Evolutionary conservation across 495 filamentous ascomycete genomes (phyloP).

Genomic region (Hypoxylon cercidicola): DNA sequence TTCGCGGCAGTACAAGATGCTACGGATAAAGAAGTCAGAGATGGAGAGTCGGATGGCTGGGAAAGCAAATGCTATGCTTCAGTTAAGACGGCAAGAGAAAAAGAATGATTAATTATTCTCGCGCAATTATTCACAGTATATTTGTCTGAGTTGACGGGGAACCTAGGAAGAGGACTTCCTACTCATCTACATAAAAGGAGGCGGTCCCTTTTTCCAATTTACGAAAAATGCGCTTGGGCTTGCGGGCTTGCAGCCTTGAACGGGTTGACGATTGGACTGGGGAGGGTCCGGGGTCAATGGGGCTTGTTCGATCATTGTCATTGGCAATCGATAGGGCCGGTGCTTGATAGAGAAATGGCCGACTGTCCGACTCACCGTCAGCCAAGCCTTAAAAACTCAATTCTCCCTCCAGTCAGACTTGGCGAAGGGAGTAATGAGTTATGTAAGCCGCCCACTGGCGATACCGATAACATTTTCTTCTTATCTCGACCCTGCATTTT

Average conservation of each 20-base stretch:
- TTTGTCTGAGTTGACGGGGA: background rate
- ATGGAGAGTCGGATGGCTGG: conserved; percentile 3
- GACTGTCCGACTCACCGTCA: conserved; percentile 12
- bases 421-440: background rate
- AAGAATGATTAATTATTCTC: conserved; percentile 24
- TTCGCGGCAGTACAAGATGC: conserved; percentile 12
- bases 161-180: conserved; percentile 15
- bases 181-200: conserved; percentile 38
- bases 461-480: too few relatives aligned
- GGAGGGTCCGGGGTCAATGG: conserved; percentile 24
- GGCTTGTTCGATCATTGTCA: conserved; percentile 10
- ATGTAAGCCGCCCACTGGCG: conserved; percentile 6
- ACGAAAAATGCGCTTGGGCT: conserved; percentile 39
- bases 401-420: conserved; percentile 1
- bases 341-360: conserved; percentile 31
- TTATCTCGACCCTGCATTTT: too few relatives aligned
- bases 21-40: conserved; percentile 8
- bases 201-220: conserved; percentile 26
- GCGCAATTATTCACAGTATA: conserved; percentile 18
- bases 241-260: conserved; percentile 33
- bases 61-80: conserved; percentile 10
- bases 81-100: conserved; percentile 7
- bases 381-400: background rate
- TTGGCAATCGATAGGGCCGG: conserved; percentile 26
- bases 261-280: conserved; percentile 33